Evolutionary conservation across 805 yeast species (phyloP), one percentile per base, ranked within the genome.

Genomic region (Ogataea trehaloabstinens): DNA sequence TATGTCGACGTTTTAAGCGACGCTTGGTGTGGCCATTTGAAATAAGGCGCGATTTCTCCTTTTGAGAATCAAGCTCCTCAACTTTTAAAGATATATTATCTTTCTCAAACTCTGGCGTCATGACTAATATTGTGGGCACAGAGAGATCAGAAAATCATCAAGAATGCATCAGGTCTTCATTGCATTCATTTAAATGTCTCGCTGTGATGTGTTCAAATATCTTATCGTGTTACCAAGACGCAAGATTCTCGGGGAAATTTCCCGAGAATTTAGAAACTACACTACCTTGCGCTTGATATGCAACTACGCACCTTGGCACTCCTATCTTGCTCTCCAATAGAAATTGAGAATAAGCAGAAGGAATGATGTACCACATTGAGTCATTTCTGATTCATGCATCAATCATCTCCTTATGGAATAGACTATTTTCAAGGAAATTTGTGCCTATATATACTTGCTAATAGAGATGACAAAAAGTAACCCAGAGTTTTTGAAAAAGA

Each of bases 1-100:
- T 79, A 63, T 88, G 95, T 41, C 95, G 38, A 19, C 45, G 45
- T 30, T 41, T 44, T 20, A 48, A 35, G 19, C 38, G 41, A 31
- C 51, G 45, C 11, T 35, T 35, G 6, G 53, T 49, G 27, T 44
- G 51, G 15, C 53, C 51, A 16, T 44, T 42, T 3, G 43, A 18
- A 1, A 45, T 30, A 19, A 41, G 31, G 10, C 40, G 42, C 11
- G 8, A 8, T 8, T 10, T 12, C 25, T 22, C 25, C 8, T 22
- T 12, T 22, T 22, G 25, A 12, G 8, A 22, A 12, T 22, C 25
- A n/a, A n/a, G n/a, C 11, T 8, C 8, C 25, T 22, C 25, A 12
- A 22, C 25, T 12, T 12, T 22, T 22, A 22, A 8, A 12, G 25
- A 22, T 12, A 22, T 12, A 12, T 12, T 8, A 12, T 22, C 25